Evolutionary conservation across 257 asterid species (phyloP), one percentile per base, ranked within the genome.

Genomic region (Salvia splendens): DNA sequence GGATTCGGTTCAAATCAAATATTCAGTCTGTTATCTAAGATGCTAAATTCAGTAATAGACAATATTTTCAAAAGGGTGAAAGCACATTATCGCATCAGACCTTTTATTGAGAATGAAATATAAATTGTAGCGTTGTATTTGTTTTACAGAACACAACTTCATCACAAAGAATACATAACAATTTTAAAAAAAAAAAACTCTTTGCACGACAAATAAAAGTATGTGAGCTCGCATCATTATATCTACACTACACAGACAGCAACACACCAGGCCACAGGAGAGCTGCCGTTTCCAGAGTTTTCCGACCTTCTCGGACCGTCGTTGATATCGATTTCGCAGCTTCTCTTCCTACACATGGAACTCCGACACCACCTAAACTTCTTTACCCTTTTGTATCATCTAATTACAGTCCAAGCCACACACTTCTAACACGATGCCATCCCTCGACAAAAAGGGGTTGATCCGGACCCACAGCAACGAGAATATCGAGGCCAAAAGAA

Each of bases 401-500:
- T 71, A 85, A 47, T 74, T 70, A 72, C 92, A 86, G 33, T 86
- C 80, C 80, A 86, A 76, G 64, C 89, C 92, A 32, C 92, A 86
- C 48, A 81, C 81, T 61, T 86, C 92, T 56, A 86, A 43, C 41
- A 80, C 72, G 15, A 81, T 62, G 12, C 92, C 92, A 17, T 71
- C 87, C 63, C 75, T 75, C 0, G 85, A 50, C 74, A 79, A 15
- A 17, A 83, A 86, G 2, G 93, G 93, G 78, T 86, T 86, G 65
- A 86, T 53, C 11, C 89, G 85, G 8, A 84, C 93, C 93, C 93
- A 84, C 65, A 86, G 16, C 74, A 86, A 63, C 11, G 93, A 81
- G 68, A 86, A 75, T n/a, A 84, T 82, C 12, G 89, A 84, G 12
- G 93, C 93, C 4, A 84, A 78, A 53, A 86, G 87, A 55, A 82